These are phyloP conservation scores for Colletotrichum incanum DNA, from an alignment of 2,329 filamentous ascomycete genomes.

Conservation along the genomic window DNA sequence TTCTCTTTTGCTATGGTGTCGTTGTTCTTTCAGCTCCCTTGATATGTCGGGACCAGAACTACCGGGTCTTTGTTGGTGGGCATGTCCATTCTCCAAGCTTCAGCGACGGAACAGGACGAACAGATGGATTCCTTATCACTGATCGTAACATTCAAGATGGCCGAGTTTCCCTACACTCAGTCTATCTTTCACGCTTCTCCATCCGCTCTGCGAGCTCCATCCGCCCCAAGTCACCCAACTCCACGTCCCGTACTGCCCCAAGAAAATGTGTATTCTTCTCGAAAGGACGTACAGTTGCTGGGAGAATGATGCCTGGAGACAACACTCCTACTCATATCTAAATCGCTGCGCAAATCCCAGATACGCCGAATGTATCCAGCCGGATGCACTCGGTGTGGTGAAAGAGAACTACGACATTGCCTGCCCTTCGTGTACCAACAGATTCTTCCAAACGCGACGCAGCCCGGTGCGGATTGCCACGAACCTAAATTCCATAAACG, in stretches of 20 bases:
- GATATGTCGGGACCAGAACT: background rate
- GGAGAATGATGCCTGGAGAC: background rate
- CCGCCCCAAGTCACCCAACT: too few relatives aligned
- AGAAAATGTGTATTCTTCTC: constrained; percentile 35
- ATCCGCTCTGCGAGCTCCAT: background rate
- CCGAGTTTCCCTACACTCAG: background rate
- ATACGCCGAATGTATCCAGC: constrained; percentile 24
- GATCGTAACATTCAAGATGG: background rate
- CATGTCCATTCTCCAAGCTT: background rate
- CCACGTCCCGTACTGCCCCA: background rate
- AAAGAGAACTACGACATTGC: constrained; percentile 3
- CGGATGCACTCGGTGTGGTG: background rate
- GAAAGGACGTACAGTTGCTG: constrained; percentile 21
- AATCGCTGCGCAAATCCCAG: constrained; percentile 37
- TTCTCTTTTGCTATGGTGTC: too few relatives aligned
- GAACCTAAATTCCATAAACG: background rate
- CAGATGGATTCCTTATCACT: background rate
- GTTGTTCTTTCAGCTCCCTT: background rate
- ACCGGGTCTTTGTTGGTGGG: background rate
- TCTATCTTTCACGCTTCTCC: background rate
- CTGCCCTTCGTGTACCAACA: constrained; percentile 30
- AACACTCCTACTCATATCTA: constrained; percentile 26
- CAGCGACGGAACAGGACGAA: background rate
- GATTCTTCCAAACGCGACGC: constrained; percentile 20
- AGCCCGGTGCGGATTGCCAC: background rate